Base-by-base conservation (phyloP, 2,329 filamentous ascomycete genomes). In the Aureobasidium vineae region DNA sequence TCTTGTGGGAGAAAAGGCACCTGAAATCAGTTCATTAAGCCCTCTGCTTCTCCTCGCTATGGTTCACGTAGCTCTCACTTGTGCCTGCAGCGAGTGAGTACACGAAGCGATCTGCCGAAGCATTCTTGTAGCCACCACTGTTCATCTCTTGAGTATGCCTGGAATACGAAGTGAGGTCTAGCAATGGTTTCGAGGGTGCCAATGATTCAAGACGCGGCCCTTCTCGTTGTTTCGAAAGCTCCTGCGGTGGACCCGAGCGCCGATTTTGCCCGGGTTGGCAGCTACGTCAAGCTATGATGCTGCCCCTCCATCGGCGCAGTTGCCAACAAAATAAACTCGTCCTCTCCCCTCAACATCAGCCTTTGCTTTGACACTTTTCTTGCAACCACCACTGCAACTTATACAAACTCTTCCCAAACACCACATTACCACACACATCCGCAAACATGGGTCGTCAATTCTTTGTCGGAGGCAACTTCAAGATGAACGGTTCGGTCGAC, bases 401-500 rank as follows among this genome's bases (percentile, higher is more conserved):
- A 64, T 41, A 5, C 47, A 63, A 41, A 54, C 26, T 40, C 2
- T 60, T 21, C 19, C 43, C 36, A 28, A 54, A 56, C 15, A 59
- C 28, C 15, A 36, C 45, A 38, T 31, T 15, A n/a, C 38, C 38
- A 41, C 43, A 49, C 50, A 53, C 31, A 56, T 43, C 61, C 65
- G 71, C 73, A 73, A 75, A 68, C 70, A 78, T 78, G 77, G 72
- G 72, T 69, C 77, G 77, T 69, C 76, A 78, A 76, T 78, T 78
- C 75, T 78, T 78, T 72, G 77, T 78, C 69, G 93, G 93, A 81
- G 93, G 93, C 78, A 99, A 99, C 89, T 98, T 98, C 85, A 98
- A 99, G 87, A 98, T 98, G 93, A 99, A 99, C 85, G 94, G 95
- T 80, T 91, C 91, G 74, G 85, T 90, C 79, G 86, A 91, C 82